Evolutionary conservation across 208 protist species (phyloP).

Genomic region (Trypanosoma lewisi): DNA sequence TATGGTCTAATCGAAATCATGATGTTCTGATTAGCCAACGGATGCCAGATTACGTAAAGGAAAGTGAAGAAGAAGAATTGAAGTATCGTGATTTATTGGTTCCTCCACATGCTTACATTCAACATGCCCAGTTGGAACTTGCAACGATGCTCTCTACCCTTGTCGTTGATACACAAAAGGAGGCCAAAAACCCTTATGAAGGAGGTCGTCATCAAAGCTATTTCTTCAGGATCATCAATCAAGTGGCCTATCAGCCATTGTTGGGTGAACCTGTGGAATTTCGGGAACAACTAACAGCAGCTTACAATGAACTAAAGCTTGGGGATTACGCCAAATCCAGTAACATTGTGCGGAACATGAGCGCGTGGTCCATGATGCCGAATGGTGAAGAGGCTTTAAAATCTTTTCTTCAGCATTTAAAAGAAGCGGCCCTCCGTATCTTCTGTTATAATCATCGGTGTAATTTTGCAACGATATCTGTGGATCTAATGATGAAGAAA

Average conservation of each 20-base stretch:
- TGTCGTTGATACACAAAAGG: conserved; percentile 61
- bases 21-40: conserved; percentile 67
- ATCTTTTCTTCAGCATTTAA: conserved; percentile 53
- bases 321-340: conserved; percentile 68
- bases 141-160: conserved; percentile 78
- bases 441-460: conserved; percentile 78
- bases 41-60: conserved; percentile 32
- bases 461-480: conserved; percentile 80
- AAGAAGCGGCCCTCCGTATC: conserved; percentile 70
- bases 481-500: conserved; percentile 68
- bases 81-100: conserved; percentile 60
- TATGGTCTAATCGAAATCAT: conserved; percentile 58
- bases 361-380: conserved; percentile 55
- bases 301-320: conserved; percentile 64
- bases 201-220: conserved; percentile 56
- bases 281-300: conserved; percentile 59
- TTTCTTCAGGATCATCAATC: conserved; percentile 66
- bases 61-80: conserved; percentile 49
- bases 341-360: conserved; percentile 61
- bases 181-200: conserved; percentile 84
- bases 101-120: conserved; percentile 58
- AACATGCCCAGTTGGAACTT: conserved; percentile 63
- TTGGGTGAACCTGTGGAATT: conserved; percentile 61
- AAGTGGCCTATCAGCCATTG: conserved; percentile 37
- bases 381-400: conserved; percentile 47